These are phyloP conservation scores for Parathielavia hyrcaniae DNA, from an alignment of 495 filamentous ascomycete genomes.

Conservation along the genomic window DNA sequence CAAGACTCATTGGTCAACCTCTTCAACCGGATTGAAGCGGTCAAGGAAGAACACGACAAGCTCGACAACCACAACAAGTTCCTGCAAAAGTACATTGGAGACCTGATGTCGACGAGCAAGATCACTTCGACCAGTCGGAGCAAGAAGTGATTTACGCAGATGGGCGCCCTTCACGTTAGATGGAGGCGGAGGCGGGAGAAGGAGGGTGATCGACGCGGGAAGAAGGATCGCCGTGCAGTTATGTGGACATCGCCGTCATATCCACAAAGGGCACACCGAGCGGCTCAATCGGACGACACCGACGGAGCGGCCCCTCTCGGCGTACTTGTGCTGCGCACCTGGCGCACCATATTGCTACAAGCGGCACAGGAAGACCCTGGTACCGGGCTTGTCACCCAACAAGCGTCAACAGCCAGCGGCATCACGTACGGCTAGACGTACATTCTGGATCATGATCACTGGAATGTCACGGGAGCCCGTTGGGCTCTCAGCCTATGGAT, in stretches of 20 bases:
- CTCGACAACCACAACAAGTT: conserved; percentile 92
- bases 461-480: not conserved
- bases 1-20: conserved; percentile 83
- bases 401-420: not conserved
- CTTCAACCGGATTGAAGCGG: conserved; percentile 88
- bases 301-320: too few species aligned
- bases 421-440: not conserved
- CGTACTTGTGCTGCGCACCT: too few species aligned
- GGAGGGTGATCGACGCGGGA: not conserved
- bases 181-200: not conserved
- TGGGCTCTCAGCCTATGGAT: not conserved
- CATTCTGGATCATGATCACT: not conserved
- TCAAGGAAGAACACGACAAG: conserved; percentile 89
- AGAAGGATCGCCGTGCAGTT: not conserved
- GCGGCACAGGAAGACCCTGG: too few species aligned
- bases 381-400: too few species aligned
- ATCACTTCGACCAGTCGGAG: conserved; percentile 56
- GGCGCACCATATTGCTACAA: too few species aligned
- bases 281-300: too few species aligned
- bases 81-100: conserved; percentile 83
- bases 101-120: conserved; percentile 74
- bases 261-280: not conserved
- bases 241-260: not conserved
- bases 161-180: not conserved
- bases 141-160: conserved; percentile 45